Base-by-base conservation (phyloP, 192 early-diverging fungal species). In the Entophlyctis luteolus region DNA sequence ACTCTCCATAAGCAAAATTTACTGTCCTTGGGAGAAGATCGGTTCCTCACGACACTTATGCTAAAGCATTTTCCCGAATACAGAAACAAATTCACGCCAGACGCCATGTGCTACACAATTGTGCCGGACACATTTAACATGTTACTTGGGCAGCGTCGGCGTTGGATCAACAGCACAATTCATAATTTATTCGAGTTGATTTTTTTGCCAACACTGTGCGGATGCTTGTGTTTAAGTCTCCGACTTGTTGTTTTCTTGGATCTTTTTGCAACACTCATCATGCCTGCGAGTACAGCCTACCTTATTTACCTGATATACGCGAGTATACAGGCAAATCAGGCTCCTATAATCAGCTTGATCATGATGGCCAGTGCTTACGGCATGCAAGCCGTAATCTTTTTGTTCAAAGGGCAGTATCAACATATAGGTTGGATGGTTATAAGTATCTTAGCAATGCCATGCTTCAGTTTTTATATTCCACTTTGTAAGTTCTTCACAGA, bases 151-250 rank as follows among this genome's bases (percentile, higher is more conserved):
- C 95, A 98, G 74, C 91, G 95, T 53, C 91, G 95, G 72, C 88
- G 95, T 62, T 98, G 95, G 95, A 98, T 98, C 65, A 98, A 98
- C 78, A 94, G 93, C 32, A 98, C 95, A 4, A 90, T 98, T 31
- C 95, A 98, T 83, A 98, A 98, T 71, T 77, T 96, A 57, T 90
- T 95, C 73, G 95, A 98, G 71, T 81, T 98, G 33, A 83, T 96
- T 32, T 91, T 95, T 72, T 74, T 96, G 62, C 91, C 93, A 23
- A 92, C 96, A 54, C 84, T 98, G 28, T 98, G 96, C 62, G 96
- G 96, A 38, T 94, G 92, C 84, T 89, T 94, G 75, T 94, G 93
- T 79, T 96, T 96, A 79, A 96, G 94, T 35, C 93, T 98, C 91
- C 87, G 94, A 10, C 93, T 98, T 68, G 90, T 98, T 33, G 92